Evolutionary conservation across 371 early-diverging fungal species (phyloP).

Genomic region (Circinella minor): DNA sequence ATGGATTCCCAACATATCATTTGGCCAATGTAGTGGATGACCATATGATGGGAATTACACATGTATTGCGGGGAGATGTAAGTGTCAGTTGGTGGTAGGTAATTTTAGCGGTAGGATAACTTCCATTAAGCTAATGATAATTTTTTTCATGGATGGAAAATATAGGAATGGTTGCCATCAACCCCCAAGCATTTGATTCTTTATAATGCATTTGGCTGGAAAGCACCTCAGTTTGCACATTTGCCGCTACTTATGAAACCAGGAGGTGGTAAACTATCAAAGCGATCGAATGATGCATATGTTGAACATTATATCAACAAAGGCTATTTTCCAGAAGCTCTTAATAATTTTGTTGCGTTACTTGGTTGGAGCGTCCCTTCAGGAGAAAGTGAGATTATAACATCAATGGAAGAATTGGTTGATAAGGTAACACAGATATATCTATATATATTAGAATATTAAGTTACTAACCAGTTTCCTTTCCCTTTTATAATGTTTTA

Average conservation of each 20-base stretch:
- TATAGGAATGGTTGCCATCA: slow-evolving; percentile 91
- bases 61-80: slow-evolving; percentile 92
- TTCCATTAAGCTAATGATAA: no score
- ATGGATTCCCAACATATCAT: slow-evolving; percentile 95
- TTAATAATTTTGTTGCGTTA: slow-evolving; percentile 88
- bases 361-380: slow-evolving; percentile 85
- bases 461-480: background rate
- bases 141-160: no score
- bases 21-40: slow-evolving; percentile 96
- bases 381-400: slow-evolving; percentile 57
- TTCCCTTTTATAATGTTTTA: background rate
- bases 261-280: slow-evolving; percentile 87
- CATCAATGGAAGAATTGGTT: slow-evolving; percentile 69
- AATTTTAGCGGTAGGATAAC: no score
- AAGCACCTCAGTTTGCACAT: slow-evolving; percentile 81
- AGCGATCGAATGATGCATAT: slow-evolving; percentile 81
- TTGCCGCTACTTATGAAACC: slow-evolving; percentile 87
- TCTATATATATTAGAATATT: background rate
- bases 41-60: slow-evolving; percentile 87
- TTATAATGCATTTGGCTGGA: slow-evolving; percentile 86
- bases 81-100: background rate
- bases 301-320: slow-evolving; percentile 73
- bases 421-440: slow-evolving; percentile 51
- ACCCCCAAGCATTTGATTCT: slow-evolving; percentile 90
- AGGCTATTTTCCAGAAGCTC: slow-evolving; percentile 88